These are phyloP conservation scores for Tuber melanosporum DNA, from an alignment of 495 filamentous ascomycete genomes.

Conservation along the genomic window DNA sequence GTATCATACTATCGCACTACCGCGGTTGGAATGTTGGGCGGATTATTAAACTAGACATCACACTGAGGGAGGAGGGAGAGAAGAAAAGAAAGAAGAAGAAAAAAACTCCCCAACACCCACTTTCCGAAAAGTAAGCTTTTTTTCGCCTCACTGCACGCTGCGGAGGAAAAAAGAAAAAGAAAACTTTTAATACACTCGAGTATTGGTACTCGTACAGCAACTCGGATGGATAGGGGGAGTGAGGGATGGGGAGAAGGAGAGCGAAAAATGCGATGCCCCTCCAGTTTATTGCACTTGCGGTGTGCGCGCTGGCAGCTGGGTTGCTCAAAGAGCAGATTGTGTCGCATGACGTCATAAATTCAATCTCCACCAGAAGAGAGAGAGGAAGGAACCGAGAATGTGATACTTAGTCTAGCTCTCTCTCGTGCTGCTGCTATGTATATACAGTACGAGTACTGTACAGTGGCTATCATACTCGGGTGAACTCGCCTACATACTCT, in stretches of 20 bases:
- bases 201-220: not conserved
- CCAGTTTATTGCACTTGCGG: not conserved
- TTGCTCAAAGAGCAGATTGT: not conserved
- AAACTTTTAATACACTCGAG: not conserved
- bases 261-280: not conserved
- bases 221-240: not conserved
- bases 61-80: not conserved
- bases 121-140: conserved; percentile 4
- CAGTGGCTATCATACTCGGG: not conserved
- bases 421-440: not conserved
- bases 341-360: not conserved
- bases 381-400: not conserved
- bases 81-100: not conserved
- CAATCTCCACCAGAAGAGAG: not conserved
- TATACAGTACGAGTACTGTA: too few species aligned
- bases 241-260: not conserved
- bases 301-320: not conserved
- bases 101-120: not conserved
- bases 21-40: not conserved
- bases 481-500: not conserved
- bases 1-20: not conserved
- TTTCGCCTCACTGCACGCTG: conserved; percentile 1
- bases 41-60: not conserved
- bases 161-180: not conserved
- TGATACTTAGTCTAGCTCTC: not conserved